Evolutionary conservation across 2,329 filamentous ascomycete genomes (phyloP), one percentile per base, ranked within the genome.

Genomic region (Hypoxylon sp.): DNA sequence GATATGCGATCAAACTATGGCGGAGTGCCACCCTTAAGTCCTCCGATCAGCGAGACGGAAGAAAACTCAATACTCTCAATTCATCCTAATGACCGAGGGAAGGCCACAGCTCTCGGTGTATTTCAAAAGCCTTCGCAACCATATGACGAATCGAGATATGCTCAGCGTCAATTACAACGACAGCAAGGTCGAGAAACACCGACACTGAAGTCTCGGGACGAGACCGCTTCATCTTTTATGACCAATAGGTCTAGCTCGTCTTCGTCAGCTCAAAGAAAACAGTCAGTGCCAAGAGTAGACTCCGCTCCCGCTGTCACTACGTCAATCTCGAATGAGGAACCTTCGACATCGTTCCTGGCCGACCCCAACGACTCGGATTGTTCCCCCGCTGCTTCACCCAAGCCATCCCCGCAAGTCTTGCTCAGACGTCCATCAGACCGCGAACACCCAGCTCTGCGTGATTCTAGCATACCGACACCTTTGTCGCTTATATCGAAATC

Each of bases 131-230:
- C 94, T 1, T 81, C 83, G 1, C 88, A 91, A 55, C 87, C 89
- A 6, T 97, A 96, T 73, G 93, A 97, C 74, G 94, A 98, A 75
- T 89, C 91, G 19, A 92, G 93, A 75, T 98, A 93, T 75, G 88
- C 92, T 4, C 91, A 97, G 76, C 89, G 93, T 48, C 92, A 97
- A 75, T 82, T 92, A 52, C 92, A 94, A 77, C 88, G 97, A 78
- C 92, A 95, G 70, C 88, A 92, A 74, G 92, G 90, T 29, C 87
- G 91, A 27, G 91, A 91, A 62, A 88, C 88, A 0, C 88, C 91
- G 0, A 83, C 82, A 0, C 80, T 79, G 35, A 80, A 81, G 6
- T 76, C 76, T 70, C 82, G 84, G 10, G 74, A 84, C 2, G 86
- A 86, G 24, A 85, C 84, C 0, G 82, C 80, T 62, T 76, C 77